These are phyloP conservation scores for Larix kaempferi DNA, from an alignment of 75 land plant species.

Conservation along the genomic window DNA sequence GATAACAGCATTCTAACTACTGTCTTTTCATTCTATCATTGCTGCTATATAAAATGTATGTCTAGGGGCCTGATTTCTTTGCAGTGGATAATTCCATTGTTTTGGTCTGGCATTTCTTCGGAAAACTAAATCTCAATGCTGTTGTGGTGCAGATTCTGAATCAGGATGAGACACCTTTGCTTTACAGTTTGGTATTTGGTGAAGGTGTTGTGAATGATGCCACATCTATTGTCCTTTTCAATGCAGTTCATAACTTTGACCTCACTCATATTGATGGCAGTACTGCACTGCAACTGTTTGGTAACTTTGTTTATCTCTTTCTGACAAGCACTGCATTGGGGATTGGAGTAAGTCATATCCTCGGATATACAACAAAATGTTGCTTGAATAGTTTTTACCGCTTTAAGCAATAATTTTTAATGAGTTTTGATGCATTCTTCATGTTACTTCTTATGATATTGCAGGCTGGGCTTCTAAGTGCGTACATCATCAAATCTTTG, in stretches of 20 bases:
- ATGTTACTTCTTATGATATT: constrained; percentile 8
- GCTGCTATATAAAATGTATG: background rate
- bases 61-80: background rate
- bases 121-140: constrained; percentile 9
- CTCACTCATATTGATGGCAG: constrained; percentile 33
- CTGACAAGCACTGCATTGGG: constrained; percentile 67
- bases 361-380: background rate
- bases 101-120: background rate
- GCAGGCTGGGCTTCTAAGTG: constrained; percentile 80
- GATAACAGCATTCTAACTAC: background rate
- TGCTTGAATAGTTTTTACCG: background rate
- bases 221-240: constrained; percentile 77
- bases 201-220: constrained; percentile 97
- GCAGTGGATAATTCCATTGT: background rate
- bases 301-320: constrained; percentile 60
- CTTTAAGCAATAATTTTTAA: background rate
- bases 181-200: constrained; percentile 92
- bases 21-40: background rate
- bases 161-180: constrained; percentile 53
- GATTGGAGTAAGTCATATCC: constrained; percentile 38
- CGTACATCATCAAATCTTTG: constrained; percentile 69
- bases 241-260: constrained; percentile 69
- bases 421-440: background rate
- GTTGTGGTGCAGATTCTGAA: constrained; percentile 28
- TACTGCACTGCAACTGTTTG: constrained; percentile 48